A percentile compares a stretch with the other conserved stretches of the same genome.
Evolutionary conservation across 345 rosid species (phyloP).

Genomic region (Odontarrhena argentea): DNA sequence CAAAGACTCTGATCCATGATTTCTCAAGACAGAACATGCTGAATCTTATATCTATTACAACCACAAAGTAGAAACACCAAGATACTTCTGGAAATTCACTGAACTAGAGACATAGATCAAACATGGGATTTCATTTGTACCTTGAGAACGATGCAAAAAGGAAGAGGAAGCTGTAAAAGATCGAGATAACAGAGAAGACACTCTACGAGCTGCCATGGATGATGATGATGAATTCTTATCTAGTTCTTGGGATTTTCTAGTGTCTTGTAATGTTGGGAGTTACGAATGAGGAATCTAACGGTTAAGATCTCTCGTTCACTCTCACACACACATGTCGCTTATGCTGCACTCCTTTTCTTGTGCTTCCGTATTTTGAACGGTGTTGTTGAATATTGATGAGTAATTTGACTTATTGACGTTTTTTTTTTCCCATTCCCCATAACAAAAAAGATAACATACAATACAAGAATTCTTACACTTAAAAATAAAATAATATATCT

Average conservation of each 20-base stretch:
- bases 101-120: constrained; percentile 3
- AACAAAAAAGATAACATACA: neutral
- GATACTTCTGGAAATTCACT: neutral
- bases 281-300: constrained; percentile 27
- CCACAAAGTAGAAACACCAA: constrained; percentile 3
- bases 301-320: constrained; percentile 22
- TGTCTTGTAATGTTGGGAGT: too few species aligned
- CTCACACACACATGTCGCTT: constrained; percentile 35
- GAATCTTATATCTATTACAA: neutral
- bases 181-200: constrained; percentile 56
- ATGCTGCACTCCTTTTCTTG: constrained; percentile 15
- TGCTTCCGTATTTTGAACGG: constrained; percentile 28
- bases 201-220: constrained; percentile 67
- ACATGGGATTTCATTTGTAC: constrained; percentile 30
- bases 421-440: neutral
- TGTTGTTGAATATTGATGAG: constrained; percentile 30
- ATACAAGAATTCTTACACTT: neutral
- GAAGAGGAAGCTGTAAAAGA: constrained; percentile 50
- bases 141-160: constrained; percentile 49
- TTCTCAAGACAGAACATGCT: neutral
- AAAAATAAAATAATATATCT: neutral
- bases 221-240: constrained; percentile 21
- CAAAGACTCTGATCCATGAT: neutral
- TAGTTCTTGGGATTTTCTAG: constrained; percentile 2
- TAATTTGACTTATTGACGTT: neutral